A percentile compares a stretch with the other conserved stretches of the same genome.
Evolutionary conservation across 495 filamentous ascomycete genomes (phyloP).

Genomic region (Aspergillus conjunctus): DNA sequence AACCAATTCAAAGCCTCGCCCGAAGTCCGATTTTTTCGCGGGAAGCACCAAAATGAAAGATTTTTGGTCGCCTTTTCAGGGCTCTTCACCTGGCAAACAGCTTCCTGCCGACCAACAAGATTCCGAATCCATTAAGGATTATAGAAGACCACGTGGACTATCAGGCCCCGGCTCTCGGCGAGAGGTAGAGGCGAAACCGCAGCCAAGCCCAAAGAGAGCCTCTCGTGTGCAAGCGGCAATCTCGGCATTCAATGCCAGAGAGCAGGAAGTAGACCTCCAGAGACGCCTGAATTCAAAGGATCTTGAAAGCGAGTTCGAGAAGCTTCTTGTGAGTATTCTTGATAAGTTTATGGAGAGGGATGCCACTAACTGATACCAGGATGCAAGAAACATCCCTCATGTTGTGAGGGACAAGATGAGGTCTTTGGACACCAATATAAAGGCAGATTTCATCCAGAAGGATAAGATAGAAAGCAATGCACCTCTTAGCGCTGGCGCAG

Average conservation of each 20-base stretch:
- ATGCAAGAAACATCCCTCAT: constrained; percentile 87
- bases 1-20: constrained; percentile 44
- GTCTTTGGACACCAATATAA: constrained; percentile 82
- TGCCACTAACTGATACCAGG: constrained; percentile 54
- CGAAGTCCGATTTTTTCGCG: constrained; percentile 55
- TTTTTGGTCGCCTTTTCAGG: constrained; percentile 31
- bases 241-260: constrained; percentile 59
- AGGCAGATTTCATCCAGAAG: constrained; percentile 91
- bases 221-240: constrained; percentile 68
- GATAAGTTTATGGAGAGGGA: not conserved
- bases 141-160: constrained; percentile 25
- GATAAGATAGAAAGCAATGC: constrained; percentile 69
- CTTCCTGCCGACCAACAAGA: constrained; percentile 16
- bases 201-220: constrained; percentile 41
- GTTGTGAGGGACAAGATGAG: constrained; percentile 94
- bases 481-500: constrained; percentile 36
- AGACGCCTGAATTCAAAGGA: constrained; percentile 47
- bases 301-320: constrained; percentile 54
- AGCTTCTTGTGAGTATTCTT: constrained; percentile 42
- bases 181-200: constrained; percentile 26
- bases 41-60: constrained; percentile 44
- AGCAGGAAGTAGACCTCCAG: constrained; percentile 45
- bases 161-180: constrained; percentile 29
- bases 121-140: constrained; percentile 25
- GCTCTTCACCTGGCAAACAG: constrained; percentile 31